These are phyloP conservation scores for Guillardia theta DNA, from an alignment of 78 protist genomes.

Conservation along the genomic window DNA sequence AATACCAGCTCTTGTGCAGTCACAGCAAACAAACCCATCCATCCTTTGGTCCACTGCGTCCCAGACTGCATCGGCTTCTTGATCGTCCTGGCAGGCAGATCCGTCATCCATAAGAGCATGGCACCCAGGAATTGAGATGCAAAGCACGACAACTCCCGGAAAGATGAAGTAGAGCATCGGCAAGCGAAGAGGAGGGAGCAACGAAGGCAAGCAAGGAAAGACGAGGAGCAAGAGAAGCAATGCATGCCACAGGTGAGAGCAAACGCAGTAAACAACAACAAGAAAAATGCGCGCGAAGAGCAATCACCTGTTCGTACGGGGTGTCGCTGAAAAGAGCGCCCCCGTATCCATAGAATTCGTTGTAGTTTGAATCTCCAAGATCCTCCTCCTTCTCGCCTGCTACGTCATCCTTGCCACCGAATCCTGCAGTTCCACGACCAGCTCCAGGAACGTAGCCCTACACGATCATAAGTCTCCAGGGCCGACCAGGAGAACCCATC, in stretches of 20 bases:
- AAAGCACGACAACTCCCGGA: too few species aligned
- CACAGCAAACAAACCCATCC: conserved; percentile 19
- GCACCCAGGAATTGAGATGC: too few species aligned
- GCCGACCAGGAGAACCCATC: background rate
- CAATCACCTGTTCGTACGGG: conserved; percentile 74
- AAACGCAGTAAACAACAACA: too few species aligned
- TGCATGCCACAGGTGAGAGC: too few species aligned
- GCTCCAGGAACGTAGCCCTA: conserved; percentile 17
- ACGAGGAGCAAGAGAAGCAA: too few species aligned
- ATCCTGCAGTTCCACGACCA: background rate
- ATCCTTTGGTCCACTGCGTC: conserved; percentile 44
- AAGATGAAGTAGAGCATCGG: too few species aligned
- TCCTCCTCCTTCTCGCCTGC: background rate
- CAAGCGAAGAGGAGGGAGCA: too few species aligned
- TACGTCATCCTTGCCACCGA: background rate
- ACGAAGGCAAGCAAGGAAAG: background rate
- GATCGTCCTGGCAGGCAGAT: conserved; percentile 34
- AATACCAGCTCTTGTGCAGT: too few species aligned
- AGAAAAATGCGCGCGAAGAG: too few species aligned
- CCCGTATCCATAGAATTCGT: conserved; percentile 82
- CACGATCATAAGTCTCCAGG: background rate
- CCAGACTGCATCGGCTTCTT: conserved; percentile 45
- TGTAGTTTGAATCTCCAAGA: conserved; percentile 69
- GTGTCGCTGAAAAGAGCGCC: conserved; percentile 59
- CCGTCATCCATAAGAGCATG: too few species aligned